Conservation (phyloP, 2,329 filamentous ascomycete species). For the Phaeosphaeria sp. region DNA sequence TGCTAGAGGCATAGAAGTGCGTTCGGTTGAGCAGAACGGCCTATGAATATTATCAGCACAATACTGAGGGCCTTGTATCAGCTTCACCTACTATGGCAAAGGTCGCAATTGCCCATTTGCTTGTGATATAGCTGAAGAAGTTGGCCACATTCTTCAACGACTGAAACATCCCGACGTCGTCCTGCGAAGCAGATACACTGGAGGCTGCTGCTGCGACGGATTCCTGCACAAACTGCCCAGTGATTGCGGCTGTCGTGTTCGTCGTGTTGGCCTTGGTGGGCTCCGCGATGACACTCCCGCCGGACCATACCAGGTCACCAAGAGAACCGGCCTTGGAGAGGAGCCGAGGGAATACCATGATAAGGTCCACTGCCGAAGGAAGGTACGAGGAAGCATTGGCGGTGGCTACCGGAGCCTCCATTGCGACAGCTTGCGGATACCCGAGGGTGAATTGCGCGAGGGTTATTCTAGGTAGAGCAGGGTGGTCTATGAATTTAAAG, state of each 20-base stretch:
- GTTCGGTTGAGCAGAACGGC: slow-evolving; percentile 89
- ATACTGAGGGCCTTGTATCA: neutral
- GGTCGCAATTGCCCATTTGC: slow-evolving; percentile 84
- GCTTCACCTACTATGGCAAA: slow-evolving; percentile 70
- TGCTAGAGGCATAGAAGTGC: slow-evolving; percentile 89
- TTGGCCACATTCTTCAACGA: slow-evolving; percentile 75
- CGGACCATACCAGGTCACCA: slow-evolving; percentile 62
- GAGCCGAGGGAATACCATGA: slow-evolving; percentile 73
- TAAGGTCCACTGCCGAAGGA: slow-evolving; percentile 72
- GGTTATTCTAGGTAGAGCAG: neutral
- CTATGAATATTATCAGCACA: slow-evolving; percentile 45
- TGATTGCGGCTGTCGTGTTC: slow-evolving; percentile 50
- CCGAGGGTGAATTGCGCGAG: slow-evolving; percentile 7
- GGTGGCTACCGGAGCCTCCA: slow-evolving; percentile 33
- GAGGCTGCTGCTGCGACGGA: slow-evolving; percentile 52
- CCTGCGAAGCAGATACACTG: slow-evolving; percentile 31
- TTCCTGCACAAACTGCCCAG: slow-evolving; percentile 51
- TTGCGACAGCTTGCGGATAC: slow-evolving; percentile 19
- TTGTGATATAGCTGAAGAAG: slow-evolving; percentile 76
- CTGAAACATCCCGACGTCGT: slow-evolving; percentile 55
- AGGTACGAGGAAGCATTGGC: slow-evolving; percentile 47
- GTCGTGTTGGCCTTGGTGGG: slow-evolving; percentile 59
- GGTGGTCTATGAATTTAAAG: neutral
- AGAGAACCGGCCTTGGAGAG: slow-evolving; percentile 72
- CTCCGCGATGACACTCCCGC: slow-evolving; percentile 66